These are phyloP conservation scores for Xerocomellus dryophilus DNA, from an alignment of 768 basidiomycete species.

Conservation along the genomic window DNA sequence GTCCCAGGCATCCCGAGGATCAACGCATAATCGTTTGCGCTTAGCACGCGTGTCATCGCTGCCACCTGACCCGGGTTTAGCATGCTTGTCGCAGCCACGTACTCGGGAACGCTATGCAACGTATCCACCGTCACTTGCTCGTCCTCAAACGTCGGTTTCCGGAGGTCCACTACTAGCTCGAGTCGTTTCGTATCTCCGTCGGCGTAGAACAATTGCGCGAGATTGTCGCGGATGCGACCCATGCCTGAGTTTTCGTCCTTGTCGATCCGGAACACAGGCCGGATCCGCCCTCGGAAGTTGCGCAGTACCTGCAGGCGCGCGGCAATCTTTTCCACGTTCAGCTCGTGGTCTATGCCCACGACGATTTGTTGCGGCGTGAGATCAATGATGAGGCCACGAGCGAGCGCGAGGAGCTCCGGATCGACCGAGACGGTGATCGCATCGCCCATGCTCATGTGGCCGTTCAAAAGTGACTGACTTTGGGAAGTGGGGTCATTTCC, in stretches of 20 bases:
- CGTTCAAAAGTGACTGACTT: constrained; percentile 54
- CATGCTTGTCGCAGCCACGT: constrained; percentile 31
- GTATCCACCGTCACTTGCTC: constrained; percentile 14
- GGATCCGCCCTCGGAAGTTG: constrained; percentile 9
- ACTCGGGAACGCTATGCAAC: constrained; percentile 28
- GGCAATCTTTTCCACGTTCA: constrained; percentile 52
- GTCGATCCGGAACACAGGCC: constrained; percentile 76
- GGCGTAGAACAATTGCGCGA: constrained; percentile 83
- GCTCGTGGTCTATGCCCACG: constrained; percentile 78
- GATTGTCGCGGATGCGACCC: constrained; percentile 84
- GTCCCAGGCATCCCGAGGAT: constrained; percentile 98
- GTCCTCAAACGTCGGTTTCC: constrained; percentile 58
- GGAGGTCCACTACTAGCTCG: constrained; percentile 79
- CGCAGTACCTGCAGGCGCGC: constrained; percentile 34
- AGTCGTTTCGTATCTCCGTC: constrained; percentile 68
- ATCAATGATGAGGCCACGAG: constrained; percentile 78
- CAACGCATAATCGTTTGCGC: constrained; percentile 85
- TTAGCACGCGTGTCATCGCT: constrained; percentile 72
- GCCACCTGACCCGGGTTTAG: constrained; percentile 71
- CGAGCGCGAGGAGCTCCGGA: constrained; percentile 79
- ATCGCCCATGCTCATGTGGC: constrained; percentile 77
- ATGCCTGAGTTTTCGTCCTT: constrained; percentile 91
- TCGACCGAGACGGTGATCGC: constrained; percentile 85
- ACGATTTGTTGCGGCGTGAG: constrained; percentile 62
- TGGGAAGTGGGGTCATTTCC: constrained; percentile 15